These are phyloP conservation scores for Pseudogymnoascus sp. DNA, from an alignment of 2,329 filamentous ascomycete genomes.

Conservation along the genomic window DNA sequence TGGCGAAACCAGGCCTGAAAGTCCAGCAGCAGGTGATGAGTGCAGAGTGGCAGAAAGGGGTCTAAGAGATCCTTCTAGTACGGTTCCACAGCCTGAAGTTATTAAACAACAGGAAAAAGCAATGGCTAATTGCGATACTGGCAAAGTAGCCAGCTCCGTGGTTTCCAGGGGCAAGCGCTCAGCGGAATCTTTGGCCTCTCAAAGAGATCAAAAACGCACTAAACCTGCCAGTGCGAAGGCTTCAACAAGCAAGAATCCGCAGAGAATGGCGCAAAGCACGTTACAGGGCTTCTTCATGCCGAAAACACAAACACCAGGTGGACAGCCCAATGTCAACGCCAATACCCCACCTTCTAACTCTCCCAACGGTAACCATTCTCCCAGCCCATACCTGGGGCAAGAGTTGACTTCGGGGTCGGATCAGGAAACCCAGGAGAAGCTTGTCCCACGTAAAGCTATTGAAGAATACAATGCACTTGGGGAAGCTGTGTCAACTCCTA, in stretches of 20 bases:
- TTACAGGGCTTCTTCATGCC: slow-evolving; percentile 75
- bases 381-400: not conserved
- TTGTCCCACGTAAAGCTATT: not conserved
- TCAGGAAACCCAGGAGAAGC: not conserved
- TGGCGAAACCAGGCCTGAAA: not conserved
- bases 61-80: not conserved
- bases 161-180: slow-evolving; percentile 2
- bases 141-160: slow-evolving; percentile 6
- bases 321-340: not conserved
- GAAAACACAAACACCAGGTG: slow-evolving; percentile 29
- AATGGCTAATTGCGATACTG: slow-evolving; percentile 16
- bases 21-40: not conserved
- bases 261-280: slow-evolving; percentile 28
- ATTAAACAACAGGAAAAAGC: not conserved
- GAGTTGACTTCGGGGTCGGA: not conserved
- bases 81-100: not conserved
- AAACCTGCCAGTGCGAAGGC: slow-evolving; percentile 32
- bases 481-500: slow-evolving; percentile 5
- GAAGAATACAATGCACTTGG: not conserved
- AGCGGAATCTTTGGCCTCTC: slow-evolving; percentile 8
- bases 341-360: not conserved
- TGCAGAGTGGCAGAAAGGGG: not conserved
- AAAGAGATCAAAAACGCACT: slow-evolving; percentile 37
- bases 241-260: slow-evolving; percentile 37
- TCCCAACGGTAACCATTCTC: not conserved